These are phyloP conservation scores for Casuarina cunninghamiana DNA, from an alignment of 306 rosid genomes.

Conservation along the genomic window DNA sequence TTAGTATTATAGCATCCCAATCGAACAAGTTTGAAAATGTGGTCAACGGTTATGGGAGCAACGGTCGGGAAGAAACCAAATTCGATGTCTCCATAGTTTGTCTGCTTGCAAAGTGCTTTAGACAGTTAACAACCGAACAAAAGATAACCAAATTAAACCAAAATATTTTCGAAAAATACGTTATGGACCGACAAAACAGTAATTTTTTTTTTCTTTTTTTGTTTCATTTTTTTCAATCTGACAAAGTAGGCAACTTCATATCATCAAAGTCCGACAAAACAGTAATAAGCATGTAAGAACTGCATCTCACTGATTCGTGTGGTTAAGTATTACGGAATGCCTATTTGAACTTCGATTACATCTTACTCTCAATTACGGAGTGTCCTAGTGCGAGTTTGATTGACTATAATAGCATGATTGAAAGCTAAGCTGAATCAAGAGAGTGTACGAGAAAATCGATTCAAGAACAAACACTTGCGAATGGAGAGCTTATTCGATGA, in stretches of 20 bases:
- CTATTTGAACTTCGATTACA: background rate
- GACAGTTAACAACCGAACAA: slow-evolving; percentile 3
- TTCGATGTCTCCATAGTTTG: slow-evolving; percentile 89
- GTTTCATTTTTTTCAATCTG: no score
- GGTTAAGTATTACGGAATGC: background rate
- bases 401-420: background rate
- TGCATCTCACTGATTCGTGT: background rate
- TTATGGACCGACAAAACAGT: background rate
- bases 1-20: slow-evolving; percentile 91
- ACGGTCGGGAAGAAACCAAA: slow-evolving; percentile 89
- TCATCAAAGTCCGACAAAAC: background rate
- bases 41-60: slow-evolving; percentile 91
- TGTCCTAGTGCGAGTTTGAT: background rate
- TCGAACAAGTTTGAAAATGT: slow-evolving; percentile 88
- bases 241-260: no score
- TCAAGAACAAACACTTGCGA: background rate
- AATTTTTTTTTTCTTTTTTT: no score
- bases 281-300: background rate
- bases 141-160: slow-evolving; percentile 9
- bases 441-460: background rate
- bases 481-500: background rate
- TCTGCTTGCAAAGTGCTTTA: slow-evolving; percentile 49
- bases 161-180: background rate
- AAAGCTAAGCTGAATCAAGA: background rate
- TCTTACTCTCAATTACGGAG: background rate